Evolutionary conservation across 2,329 filamentous ascomycete species (phyloP).

Genomic region (Calonectria henricotiae): DNA sequence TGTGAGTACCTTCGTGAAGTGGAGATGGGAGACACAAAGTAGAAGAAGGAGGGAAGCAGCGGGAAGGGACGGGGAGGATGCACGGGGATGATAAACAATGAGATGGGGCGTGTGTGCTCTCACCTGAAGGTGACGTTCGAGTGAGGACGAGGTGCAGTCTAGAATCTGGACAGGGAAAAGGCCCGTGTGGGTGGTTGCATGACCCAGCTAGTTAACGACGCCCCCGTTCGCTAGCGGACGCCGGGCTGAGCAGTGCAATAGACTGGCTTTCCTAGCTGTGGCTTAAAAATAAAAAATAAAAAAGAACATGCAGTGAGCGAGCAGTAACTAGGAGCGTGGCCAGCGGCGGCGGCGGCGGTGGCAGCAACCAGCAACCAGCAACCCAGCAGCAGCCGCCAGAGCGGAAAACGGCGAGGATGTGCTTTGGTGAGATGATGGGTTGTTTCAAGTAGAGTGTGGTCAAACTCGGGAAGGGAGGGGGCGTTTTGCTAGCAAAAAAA

Average conservation of each 20-base stretch:
- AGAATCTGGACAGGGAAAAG: slow-evolving; percentile 9
- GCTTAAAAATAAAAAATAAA: slow-evolving; percentile 14
- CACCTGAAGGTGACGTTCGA: slow-evolving; percentile 18
- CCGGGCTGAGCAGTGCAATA: neutral
- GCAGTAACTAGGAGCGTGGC: too few relatives aligned
- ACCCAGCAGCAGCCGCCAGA: neutral
- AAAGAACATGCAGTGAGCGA: too few relatives aligned
- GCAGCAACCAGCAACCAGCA: too few relatives aligned
- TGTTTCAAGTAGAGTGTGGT: slow-evolving; percentile 49
- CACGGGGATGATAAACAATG: slow-evolving; percentile 21
- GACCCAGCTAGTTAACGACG: slow-evolving; percentile 9
- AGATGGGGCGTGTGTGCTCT: slow-evolving; percentile 15
- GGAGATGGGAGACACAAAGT: slow-evolving; percentile 15
- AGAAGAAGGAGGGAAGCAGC: neutral
- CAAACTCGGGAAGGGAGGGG: slow-evolving; percentile 37
- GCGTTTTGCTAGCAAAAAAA: slow-evolving; percentile 18
- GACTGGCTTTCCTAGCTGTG: neutral
- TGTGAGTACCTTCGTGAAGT: slow-evolving; percentile 8
- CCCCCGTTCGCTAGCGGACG: slow-evolving; percentile 13
- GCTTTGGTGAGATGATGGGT: slow-evolving; percentile 39
- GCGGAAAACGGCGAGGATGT: neutral
- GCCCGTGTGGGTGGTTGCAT: slow-evolving; percentile 14
- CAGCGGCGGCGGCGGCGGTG: neutral
- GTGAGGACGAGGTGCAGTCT: slow-evolving; percentile 4
- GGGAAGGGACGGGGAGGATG: neutral